phyloP scores from a whole-genome alignment of 805 yeast species.

The Saturnispora mendoncae region DNA sequence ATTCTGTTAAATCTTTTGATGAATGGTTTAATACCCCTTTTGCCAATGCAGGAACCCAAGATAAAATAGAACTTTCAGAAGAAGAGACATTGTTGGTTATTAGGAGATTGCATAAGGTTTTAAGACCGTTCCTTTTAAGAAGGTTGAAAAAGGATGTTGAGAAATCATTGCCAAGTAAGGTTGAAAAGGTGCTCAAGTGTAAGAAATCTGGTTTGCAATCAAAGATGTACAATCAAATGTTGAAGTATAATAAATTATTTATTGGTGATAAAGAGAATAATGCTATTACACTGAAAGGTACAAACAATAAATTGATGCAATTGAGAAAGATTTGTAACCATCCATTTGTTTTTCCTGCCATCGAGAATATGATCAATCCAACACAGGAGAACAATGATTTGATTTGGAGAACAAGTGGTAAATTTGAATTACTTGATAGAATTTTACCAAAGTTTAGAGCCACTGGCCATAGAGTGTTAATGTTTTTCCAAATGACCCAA shows the following conservation, averaged over 20 bases:
- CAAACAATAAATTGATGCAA: constrained; percentile 80
- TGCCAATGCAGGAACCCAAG: constrained; percentile 77
- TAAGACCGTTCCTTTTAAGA: constrained; percentile 76
- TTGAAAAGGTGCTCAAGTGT: constrained; percentile 76
- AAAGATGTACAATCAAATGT: constrained; percentile 67
- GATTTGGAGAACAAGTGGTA: constrained; percentile 72
- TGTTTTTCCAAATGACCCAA: constrained; percentile 84
- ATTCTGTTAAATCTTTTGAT: constrained; percentile 77
- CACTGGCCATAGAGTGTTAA: constrained; percentile 68
- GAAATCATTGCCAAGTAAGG: constrained; percentile 76
- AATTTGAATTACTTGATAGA: constrained; percentile 70
- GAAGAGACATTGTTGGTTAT: constrained; percentile 78
- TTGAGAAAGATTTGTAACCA: constrained; percentile 78
- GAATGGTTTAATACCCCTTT: constrained; percentile 89
- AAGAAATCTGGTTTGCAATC: constrained; percentile 65
- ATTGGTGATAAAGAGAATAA: constrained; percentile 52
- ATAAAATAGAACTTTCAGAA: constrained; percentile 71
- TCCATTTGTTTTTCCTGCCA: constrained; percentile 81
- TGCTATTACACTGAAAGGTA: constrained; percentile 58
- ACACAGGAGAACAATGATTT: constrained; percentile 51
- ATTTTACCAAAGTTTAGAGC: constrained; percentile 67
- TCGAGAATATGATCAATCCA: constrained; percentile 63
- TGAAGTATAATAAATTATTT: constrained; percentile 59
- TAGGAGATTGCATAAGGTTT: constrained; percentile 77
- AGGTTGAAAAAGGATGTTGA: constrained; percentile 83